Base-by-base conservation (phyloP, 2,329 filamentous ascomycete genomes). In the Alternaria arborescens region DNA sequence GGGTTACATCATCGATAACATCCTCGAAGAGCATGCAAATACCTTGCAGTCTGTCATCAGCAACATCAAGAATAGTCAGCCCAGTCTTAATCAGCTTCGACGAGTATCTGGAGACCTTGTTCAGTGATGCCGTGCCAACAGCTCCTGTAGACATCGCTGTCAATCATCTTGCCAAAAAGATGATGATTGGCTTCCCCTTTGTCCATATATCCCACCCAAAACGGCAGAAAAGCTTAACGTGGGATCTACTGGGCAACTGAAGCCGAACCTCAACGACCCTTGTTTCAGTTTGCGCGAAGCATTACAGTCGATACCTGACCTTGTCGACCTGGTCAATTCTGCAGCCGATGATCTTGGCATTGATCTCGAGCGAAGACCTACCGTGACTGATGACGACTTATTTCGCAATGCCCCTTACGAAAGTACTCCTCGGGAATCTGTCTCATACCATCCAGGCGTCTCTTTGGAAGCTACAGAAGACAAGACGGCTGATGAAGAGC, bases 11-110 rank as follows among this genome's bases (percentile, higher is more conserved):
- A 78, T 82, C 38, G 79, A 82, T 54, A 70, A 71, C 7, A 78
- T 82, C 24, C 75, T 82, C 16, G 66, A 77, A 32, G 80, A 82
- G 60, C 79, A 81, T 56, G 65, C 75, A 3, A 77, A 69, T 14
- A 73, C 74, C 6, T 65, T 83, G 8, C 72, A 79, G 56, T 65
- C 68, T 42, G 75, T 82, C 4, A 79, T 83, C 60, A 71, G 75
- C 58, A 79, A 80, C 53, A 71, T 80, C 30, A 68, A 72, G 20
- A 61, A 54, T n/a, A 70, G 66, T 18, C 67, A 66, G 36, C 66
- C 68, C 14, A 60, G 55, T 47, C 59, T 70, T 42, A 24, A 55
- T n/a, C 64, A 69, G 18, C 59, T 70, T 47, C 62, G 62, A 24
- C 64, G 55, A 20, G 42, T 67, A 5, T 66, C 73, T 14, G 57